Conservation (phyloP, 257 asterid genomes). For the Fraxinus excelsior region DNA sequence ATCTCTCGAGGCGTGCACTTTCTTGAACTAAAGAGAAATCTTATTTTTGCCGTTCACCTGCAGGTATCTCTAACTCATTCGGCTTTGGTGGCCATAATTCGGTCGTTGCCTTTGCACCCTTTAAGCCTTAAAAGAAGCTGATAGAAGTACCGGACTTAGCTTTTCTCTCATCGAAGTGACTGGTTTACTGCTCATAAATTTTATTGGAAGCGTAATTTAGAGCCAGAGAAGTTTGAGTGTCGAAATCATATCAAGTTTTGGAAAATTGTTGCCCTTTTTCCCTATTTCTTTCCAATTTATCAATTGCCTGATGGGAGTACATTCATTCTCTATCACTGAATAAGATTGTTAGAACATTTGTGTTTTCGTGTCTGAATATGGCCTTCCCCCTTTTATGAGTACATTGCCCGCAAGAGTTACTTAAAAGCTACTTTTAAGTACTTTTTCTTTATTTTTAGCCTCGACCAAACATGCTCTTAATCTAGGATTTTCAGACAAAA, state of each 20-base stretch:
- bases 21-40: conserved; percentile 6
- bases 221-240: not conserved
- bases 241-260: not conserved
- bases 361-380: not conserved
- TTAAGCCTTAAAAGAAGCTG: conserved; percentile 42
- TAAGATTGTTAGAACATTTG: conserved; percentile 4
- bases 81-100: conserved; percentile 77
- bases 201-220: not conserved
- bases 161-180: not conserved
- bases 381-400: not conserved
- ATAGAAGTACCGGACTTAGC: not conserved
- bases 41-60: conserved; percentile 13
- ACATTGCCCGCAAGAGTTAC: too few relatives aligned
- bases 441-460: too few relatives aligned
- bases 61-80: conserved; percentile 75
- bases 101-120: conserved; percentile 75
- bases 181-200: not conserved
- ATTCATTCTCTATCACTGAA: conserved; percentile 11
- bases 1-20: not conserved
- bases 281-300: conserved; percentile 9
- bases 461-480: not conserved
- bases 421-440: not conserved
- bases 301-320: not conserved
- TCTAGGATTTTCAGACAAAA: not conserved
- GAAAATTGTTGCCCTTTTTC: not conserved